phyloP scores from a whole-genome alignment of 2,329 filamentous ascomycete genomes.

The Ilyonectria robusta region DNA sequence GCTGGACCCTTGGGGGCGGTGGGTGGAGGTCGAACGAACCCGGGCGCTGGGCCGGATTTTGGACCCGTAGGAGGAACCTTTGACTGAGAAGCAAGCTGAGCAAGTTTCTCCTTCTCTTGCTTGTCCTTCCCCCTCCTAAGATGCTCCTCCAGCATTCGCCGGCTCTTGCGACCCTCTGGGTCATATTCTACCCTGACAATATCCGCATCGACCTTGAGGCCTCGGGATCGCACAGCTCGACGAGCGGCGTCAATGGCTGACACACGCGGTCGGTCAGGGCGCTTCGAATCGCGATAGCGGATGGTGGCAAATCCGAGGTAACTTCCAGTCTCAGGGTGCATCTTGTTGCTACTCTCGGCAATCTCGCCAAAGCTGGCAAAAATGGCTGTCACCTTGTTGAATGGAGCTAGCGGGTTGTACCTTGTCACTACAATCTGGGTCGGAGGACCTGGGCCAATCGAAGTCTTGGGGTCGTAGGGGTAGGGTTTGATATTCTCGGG shows the following conservation, averaged over 20 bases:
- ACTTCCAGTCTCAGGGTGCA: slow-evolving; percentile 93
- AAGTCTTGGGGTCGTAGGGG: slow-evolving; percentile 84
- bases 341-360: slow-evolving; percentile 91
- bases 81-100: slow-evolving; percentile 48
- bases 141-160: slow-evolving; percentile 81
- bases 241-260: slow-evolving; percentile 86
- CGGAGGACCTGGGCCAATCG: slow-evolving; percentile 89
- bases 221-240: slow-evolving; percentile 81
- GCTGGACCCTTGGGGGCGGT: slow-evolving; percentile 91
- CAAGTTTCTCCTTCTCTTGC: slow-evolving; percentile 58
- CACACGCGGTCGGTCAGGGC: slow-evolving; percentile 59
- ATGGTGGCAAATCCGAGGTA: slow-evolving; percentile 95
- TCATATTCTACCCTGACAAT: slow-evolving; percentile 89
- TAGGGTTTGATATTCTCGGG: slow-evolving; percentile 89
- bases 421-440: slow-evolving; percentile 94
- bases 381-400: slow-evolving; percentile 81
- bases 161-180: slow-evolving; percentile 87
- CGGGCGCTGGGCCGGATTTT: slow-evolving; percentile 48
- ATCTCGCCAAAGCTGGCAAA: slow-evolving; percentile 91
- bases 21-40: slow-evolving; percentile 72
- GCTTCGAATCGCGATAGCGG: slow-evolving; percentile 83
- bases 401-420: slow-evolving; percentile 91
- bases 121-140: slow-evolving; percentile 79
- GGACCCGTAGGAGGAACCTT: slow-evolving; percentile 57
- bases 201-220: slow-evolving; percentile 83